Evolutionary conservation across 2,329 filamentous ascomycete genomes (phyloP), one percentile per base, ranked within the genome.

Genomic region (Aspergillus ochraceus): DNA sequence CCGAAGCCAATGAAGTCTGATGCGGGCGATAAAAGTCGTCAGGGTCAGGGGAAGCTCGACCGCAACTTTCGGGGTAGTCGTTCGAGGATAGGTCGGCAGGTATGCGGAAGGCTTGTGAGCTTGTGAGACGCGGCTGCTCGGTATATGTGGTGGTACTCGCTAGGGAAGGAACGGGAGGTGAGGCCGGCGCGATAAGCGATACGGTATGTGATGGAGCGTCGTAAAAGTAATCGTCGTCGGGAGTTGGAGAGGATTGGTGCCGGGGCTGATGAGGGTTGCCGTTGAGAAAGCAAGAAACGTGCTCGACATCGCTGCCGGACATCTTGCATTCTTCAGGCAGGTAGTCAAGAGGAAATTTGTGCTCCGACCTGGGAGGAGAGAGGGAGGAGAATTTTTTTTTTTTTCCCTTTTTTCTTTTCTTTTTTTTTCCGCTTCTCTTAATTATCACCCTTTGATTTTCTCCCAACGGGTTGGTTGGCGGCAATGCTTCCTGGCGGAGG

Each of bases 21-120:
- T 79, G 79, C 49, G 77, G 75, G 65, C 80, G 77, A 67, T 83
- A 84, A 70, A 81, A 84, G 20, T 83, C 81, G 71, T 81, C 80
- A 42, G 81, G 82, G 66, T 82, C 78, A 49, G 76, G 73, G 26
- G 75, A 77, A 26, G 49, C 42, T 47, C 65, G 67, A 26, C 10
- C 24, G 42, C 30, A 42, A 9, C 64, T 67, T 60, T 71, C 70
- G 54, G 60, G 67, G 57, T 60, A 22, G 39, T 26, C 45, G 65
- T 65, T 66, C 60, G 59, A 62, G 60, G 56, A 30, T 54, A 60
- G 52, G 51, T 50, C 60, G 49, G 64, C 55, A 56, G 62, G 62
- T 65, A 49, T 52, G 49, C 62, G 64, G 54, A 60, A 64, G 62
- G 54, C 58, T 64, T 61, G 62, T 55, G 59, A 62, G 55, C 29